Conservation (phyloP, 2,329 filamentous ascomycete species). For the Penicillium thymicola region DNA sequence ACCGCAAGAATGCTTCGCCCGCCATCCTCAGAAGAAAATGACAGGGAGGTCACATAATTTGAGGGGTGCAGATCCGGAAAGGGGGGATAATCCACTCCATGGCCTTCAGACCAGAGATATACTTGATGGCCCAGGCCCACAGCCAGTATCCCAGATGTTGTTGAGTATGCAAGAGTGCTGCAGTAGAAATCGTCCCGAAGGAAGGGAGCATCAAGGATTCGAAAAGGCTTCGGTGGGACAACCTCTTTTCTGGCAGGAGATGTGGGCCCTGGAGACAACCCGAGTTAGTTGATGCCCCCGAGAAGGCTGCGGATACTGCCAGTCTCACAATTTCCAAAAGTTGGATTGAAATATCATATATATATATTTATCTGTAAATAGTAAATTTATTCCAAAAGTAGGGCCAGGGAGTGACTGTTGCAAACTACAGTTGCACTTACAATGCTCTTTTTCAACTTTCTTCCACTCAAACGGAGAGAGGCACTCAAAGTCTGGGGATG, state of each 20-base stretch:
- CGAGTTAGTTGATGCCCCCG: slow-evolving; percentile 14
- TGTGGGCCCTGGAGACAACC: slow-evolving; percentile 24
- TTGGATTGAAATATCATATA: slow-evolving; percentile 1
- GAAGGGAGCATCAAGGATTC: slow-evolving; percentile 81
- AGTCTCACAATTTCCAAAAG: slow-evolving; percentile 1
- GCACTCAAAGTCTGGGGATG: slow-evolving; percentile 29
- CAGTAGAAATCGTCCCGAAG: slow-evolving; percentile 97
- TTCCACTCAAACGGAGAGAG: slow-evolving; percentile 38
- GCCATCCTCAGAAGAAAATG: slow-evolving; percentile 79
- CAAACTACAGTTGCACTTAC: slow-evolving; percentile 30
- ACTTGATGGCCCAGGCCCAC: slow-evolving; percentile 77
- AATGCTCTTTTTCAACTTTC: slow-evolving; percentile 27
- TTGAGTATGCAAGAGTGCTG: slow-evolving; percentile 81
- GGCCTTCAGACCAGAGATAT: slow-evolving; percentile 82
- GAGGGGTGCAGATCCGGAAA: slow-evolving; percentile 48
- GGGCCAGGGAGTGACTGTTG: neutral
- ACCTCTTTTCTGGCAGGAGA: slow-evolving; percentile 35
- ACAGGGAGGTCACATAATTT: slow-evolving; percentile 75
- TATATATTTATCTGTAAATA: slow-evolving; percentile 2
- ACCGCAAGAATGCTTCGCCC: slow-evolving; percentile 78
- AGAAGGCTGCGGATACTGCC: neutral
- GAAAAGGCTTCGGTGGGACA: slow-evolving; percentile 72
- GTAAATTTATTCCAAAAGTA: slow-evolving; percentile 5
- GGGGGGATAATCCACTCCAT: slow-evolving; percentile 61
- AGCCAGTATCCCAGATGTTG: slow-evolving; percentile 70